Base-by-base conservation (phyloP, 106 monocot species). In the Dioscorea dumetorum region DNA sequence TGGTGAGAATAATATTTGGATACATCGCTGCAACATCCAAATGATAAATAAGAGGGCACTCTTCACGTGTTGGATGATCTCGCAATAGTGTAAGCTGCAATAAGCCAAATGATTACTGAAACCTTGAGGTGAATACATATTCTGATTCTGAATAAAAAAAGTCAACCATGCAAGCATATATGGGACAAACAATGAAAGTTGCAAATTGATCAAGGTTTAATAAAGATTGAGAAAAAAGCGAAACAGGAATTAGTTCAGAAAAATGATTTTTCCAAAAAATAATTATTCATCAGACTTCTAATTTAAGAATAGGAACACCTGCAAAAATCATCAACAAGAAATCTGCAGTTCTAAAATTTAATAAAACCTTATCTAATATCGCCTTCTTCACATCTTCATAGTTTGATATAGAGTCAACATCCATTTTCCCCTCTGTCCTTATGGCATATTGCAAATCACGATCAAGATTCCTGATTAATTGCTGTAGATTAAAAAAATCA, bases 11-110 rank as follows among this genome's bases (percentile, higher is more conserved):
- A 58, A 99, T 99, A 71, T 99, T 99, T 72, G 97, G 97, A 73
- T 99, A 99, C 97, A 99, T 99, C 51, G 97, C 97, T 74, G 97
- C 97, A 76, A 99, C 97, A 83, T 99, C 97, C 21, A 99, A 80
- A 83, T 99, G 97, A 83, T 99, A 99, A 68, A 99, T 92, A 41
- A 99, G 87, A 33, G 97, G 97, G 48, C 67, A 72, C 58, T 92
- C 97, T 71, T 92, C 97, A 61, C 82, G 68, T 16, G 53, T 66
- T 48, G 97, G 92, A 76, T 84, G 79, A 73, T 99, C 92, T 50
- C 84, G 77, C 67, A 99, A 79, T 13, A 56, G 73, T 18, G 79
- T 67, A 71, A 99, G 97, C 91, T 95, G 88, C 67, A 77, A 64
- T 23, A 54, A 54, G 19, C 5, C 5, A 54, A 54, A 19, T 14